Base-by-base conservation (phyloP, 1,284 basidiomycete species). In the Boletellus dicymbophilus region DNA sequence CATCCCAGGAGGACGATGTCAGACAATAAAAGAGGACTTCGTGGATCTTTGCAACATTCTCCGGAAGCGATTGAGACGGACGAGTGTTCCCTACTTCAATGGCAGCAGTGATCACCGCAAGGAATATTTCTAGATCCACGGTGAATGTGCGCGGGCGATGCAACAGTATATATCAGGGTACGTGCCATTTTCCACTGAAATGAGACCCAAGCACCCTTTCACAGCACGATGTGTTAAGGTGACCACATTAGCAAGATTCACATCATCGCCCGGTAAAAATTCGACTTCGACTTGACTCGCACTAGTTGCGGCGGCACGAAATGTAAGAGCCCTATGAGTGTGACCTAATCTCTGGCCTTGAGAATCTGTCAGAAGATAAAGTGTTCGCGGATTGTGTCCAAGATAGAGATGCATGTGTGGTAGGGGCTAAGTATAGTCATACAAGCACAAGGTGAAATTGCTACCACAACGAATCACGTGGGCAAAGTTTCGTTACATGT, bases 131-230 rank as follows among this genome's bases (percentile, higher is more conserved):
- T 93, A 49, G 23, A 43, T 30, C 3, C 10, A 44, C 15, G 22
- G 43, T 62, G 37, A 54, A 54, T 37, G 21, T 23, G 34, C 18
- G 20, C 39, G n/a, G 34, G 30, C 16, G 30, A 50, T 33, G 26
- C 12, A 42, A 44, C 13, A 33, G 27, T 48, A 22, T 13, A n/a
- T 39, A 30, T 18, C 30, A 28, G 7, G 23, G 34, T 45, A 71
- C 79, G 57, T 55, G 83, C 87, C 87, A 60, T 80, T 80, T 37
- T 84, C 81, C 20, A 90, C 73, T 15, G 80, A 82, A 47, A 90
- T 86, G 47, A 90, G 70, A 3, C 93, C 93, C 47, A 95, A 70
- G 55, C 92, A 93, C 30, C 93, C 93, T 63, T 88, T 88, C 9
- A 93, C 82, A 23, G 78, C 72, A 57, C 84, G 77, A 37, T 73